Evolutionary conservation across 2,329 filamentous ascomycete genomes (phyloP), one percentile per base, ranked within the genome.

Genomic region (Escovopsis sp.): DNA sequence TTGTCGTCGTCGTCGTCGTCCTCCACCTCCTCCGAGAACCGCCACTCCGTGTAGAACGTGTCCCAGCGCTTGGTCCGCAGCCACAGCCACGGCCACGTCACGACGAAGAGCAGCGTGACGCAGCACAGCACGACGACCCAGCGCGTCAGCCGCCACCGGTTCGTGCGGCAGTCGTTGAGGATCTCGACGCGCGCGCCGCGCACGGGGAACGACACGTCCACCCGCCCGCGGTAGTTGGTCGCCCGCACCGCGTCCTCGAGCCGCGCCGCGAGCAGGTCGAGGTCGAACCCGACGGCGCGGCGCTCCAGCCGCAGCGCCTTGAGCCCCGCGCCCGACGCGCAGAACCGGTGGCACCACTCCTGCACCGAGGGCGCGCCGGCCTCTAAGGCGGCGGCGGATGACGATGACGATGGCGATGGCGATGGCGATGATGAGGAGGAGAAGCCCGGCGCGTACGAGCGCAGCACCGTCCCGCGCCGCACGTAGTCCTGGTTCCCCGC

Each of bases 301-400:
- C 74, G 65, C 48, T 63, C 61, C 18, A 80, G 59, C 2, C 59
- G 53, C 48, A 81, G 75, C 37, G 59, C 65, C 53, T 80, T 80
- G 32, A 85, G 64, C 8, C 64, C 63, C 1, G 74, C 66, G 19
- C 65, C 62, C 48, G 70, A 75, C 3, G 70, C 70, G 51, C 75
- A 79, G 60, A 76, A 88, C 34, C 71, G 69, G 45, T 80, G 72
- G 51, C 80, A 85, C 82, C 82, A 87, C 45, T 78, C 71, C 8
- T 54, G 47, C 36, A 62, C 51, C n/a, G 49, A 46, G 0, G 60
- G 59, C 4, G 49, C 52, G 18, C 58, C 59, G n/a, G 51, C 51
- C 38, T 61, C 59, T 6, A 54, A 51, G 4, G 42, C 42, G 15
- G 48, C 46, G 19, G 54, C 52, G 6, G 51, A 48, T 23, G 23